These are phyloP conservation scores for Magnusiomyces magnusii DNA, from an alignment of 1,139 yeast species.

Conservation along the genomic window DNA sequence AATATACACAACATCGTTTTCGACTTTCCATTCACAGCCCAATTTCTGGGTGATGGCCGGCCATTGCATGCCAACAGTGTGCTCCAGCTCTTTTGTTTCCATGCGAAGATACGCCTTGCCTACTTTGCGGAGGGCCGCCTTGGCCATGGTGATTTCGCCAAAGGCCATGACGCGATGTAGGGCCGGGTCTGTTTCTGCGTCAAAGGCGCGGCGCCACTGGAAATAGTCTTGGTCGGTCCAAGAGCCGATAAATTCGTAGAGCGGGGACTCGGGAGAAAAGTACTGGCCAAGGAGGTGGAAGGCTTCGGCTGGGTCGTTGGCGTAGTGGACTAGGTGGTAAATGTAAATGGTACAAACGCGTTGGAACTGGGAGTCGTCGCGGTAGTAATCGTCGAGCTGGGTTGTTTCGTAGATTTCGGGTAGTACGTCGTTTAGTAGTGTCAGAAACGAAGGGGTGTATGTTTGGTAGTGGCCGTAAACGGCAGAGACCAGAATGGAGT, in stretches of 20 bases:
- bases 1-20: neutral
- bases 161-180: slow-evolving; percentile 19
- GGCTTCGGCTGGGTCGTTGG: slow-evolving; percentile 17
- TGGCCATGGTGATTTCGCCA: slow-evolving; percentile 19
- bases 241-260: slow-evolving; percentile 18
- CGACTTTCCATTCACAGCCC: slow-evolving; percentile 1
- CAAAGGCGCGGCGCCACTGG: slow-evolving; percentile 18
- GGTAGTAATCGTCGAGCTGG: slow-evolving; percentile 5
- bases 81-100: slow-evolving; percentile 1
- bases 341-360: slow-evolving; percentile 18
- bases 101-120: neutral
- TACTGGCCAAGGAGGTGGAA: slow-evolving; percentile 18
- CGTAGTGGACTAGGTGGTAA: slow-evolving; percentile 20
- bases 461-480: slow-evolving; percentile 20
- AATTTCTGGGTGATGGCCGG: neutral
- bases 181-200: slow-evolving; percentile 18
- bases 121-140: slow-evolving; percentile 15
- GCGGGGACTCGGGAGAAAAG: slow-evolving; percentile 16
- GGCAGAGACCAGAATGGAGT: slow-evolving; percentile 19
- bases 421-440: slow-evolving; percentile 17
- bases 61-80: neutral
- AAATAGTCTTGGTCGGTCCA: slow-evolving; percentile 22
- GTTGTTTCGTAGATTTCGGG: slow-evolving; percentile 15
- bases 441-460: slow-evolving; percentile 14
- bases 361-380: slow-evolving; percentile 5